phyloP scores from a whole-genome alignment of 202 grass and related monocot genomes.

The Panicum hallii region DNA sequence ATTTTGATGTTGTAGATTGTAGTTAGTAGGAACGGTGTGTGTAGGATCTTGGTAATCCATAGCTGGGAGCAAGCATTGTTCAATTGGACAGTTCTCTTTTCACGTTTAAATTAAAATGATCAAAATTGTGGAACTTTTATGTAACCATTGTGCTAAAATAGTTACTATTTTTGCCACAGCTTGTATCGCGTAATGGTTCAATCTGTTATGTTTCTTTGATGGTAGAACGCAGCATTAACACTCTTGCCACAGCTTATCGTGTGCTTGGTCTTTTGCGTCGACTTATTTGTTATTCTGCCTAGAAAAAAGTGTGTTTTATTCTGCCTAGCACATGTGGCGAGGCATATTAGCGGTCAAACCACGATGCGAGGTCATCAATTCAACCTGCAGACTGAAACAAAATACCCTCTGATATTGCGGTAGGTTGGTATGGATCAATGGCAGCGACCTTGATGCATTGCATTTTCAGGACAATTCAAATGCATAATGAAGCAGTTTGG shows the following conservation, averaged over 20 bases:
- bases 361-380: too few species aligned
- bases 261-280: background rate
- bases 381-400: too few species aligned
- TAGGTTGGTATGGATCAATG: background rate
- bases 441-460: too few species aligned
- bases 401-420: background rate
- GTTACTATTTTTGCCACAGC: too few species aligned
- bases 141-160: background rate
- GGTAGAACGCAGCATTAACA: background rate
- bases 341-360: too few species aligned
- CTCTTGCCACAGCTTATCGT: background rate
- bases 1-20: conserved; percentile 53
- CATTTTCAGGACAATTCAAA: background rate
- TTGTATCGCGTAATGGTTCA: too few species aligned
- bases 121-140: background rate
- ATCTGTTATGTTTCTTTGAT: background rate
- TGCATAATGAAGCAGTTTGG: background rate
- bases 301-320: too few species aligned
- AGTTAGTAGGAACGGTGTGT: conserved; percentile 23
- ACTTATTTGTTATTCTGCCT: background rate
- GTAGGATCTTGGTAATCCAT: background rate
- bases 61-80: conserved; percentile 32
- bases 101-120: conserved; percentile 7
- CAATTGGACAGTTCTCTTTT: background rate
- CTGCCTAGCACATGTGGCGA: too few species aligned